Evolutionary conservation across 306 rosid species (phyloP).

Genomic region (Casuarina cunninghamiana): DNA sequence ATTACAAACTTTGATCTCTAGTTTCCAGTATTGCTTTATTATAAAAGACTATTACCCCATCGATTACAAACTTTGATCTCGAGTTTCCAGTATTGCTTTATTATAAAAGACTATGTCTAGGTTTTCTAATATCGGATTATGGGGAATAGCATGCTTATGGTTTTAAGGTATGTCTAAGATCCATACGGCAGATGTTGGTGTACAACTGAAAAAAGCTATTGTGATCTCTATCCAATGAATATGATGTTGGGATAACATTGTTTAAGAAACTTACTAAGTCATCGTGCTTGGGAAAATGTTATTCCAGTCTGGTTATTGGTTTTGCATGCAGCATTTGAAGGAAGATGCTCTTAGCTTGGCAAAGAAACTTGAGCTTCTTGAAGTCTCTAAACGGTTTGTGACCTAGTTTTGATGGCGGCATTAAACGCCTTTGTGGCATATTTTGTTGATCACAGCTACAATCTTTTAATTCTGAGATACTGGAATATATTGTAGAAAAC

Average conservation of each 20-base stretch:
- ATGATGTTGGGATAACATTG: neutral
- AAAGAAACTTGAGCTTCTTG: conserved; percentile 61
- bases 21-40: too few relatives aligned
- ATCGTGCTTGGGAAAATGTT: neutral
- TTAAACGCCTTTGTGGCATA: neutral
- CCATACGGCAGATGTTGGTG: too few relatives aligned
- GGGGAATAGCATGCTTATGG: too few relatives aligned
- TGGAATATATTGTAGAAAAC: conserved; percentile 52
- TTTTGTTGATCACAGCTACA: conserved; percentile 6
- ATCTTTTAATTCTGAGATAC: conserved; percentile 4
- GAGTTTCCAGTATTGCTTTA: too few relatives aligned
- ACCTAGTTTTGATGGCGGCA: neutral
- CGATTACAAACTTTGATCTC: too few relatives aligned
- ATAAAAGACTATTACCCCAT: too few relatives aligned
- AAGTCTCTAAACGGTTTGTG: conserved; percentile 58
- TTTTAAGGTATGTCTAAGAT: too few relatives aligned
- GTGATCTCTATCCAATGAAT: neutral
- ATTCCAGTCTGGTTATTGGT: neutral
- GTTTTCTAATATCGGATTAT: too few relatives aligned
- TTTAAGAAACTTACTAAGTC: neutral
- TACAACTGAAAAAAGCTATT: too few relatives aligned
- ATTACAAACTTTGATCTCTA: too few relatives aligned
- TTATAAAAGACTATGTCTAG: too few relatives aligned
- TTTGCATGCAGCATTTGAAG: conserved; percentile 45
- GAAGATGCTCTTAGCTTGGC: conserved; percentile 43